These are phyloP conservation scores for Pythium monospermum DNA, from an alignment of 352 stramenopile genomes.

Conservation along the genomic window DNA sequence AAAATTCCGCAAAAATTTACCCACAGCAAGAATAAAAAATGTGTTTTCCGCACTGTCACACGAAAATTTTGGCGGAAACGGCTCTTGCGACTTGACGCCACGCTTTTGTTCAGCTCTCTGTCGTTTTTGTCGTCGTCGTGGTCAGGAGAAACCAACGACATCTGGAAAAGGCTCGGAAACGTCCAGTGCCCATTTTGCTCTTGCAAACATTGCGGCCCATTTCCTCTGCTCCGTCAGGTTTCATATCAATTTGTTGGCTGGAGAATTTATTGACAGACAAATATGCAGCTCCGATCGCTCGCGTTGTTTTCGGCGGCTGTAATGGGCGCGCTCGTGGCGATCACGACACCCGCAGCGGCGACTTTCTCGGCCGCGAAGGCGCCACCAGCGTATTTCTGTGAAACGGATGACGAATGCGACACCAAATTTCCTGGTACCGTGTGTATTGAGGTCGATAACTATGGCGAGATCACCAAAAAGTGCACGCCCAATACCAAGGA, in stretches of 20 bases:
- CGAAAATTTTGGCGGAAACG: too few species aligned
- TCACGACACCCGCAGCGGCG: neutral
- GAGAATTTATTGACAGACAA: neutral
- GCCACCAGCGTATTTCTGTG: conserved; percentile 46
- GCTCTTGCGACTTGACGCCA: too few species aligned
- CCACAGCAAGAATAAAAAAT: too few species aligned
- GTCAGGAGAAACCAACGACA: too few species aligned
- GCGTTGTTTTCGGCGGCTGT: conserved; percentile 25
- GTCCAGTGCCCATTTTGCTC: too few species aligned
- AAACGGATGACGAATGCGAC: conserved; percentile 66
- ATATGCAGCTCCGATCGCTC: conserved; percentile 46
- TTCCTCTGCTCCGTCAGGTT: neutral
- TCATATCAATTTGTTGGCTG: neutral
- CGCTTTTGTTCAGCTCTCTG: too few species aligned
- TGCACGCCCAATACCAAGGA: conserved; percentile 79
- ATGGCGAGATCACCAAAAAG: conserved; percentile 66
- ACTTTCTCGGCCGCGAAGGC: conserved; percentile 22
- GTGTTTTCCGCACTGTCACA: too few species aligned
- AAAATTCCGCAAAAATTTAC: too few species aligned
- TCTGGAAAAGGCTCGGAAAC: too few species aligned
- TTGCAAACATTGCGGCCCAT: too few species aligned
- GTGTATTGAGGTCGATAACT: conserved; percentile 77
- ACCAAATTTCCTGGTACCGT: conserved; percentile 58
- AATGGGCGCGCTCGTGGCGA: conserved; percentile 13
- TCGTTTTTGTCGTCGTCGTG: too few species aligned